phyloP scores from a whole-genome alignment of 1,139 yeast genomes.

The Sugiyamaella pinicola region DNA sequence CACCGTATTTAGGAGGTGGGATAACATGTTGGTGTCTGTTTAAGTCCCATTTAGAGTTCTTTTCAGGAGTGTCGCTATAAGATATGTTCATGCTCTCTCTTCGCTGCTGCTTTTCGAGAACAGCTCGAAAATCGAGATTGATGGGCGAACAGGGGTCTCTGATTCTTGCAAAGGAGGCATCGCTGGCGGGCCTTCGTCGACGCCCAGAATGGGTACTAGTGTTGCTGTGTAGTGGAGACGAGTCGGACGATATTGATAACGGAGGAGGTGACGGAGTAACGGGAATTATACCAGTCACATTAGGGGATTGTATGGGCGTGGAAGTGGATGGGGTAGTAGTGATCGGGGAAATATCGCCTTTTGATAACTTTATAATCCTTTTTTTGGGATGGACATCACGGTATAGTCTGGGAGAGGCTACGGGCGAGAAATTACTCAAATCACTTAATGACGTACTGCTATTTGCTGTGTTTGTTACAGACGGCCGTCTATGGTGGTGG shows the following conservation, averaged over 20 bases:
- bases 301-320: conserved; percentile 7
- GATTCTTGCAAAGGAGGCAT: conserved; percentile 3
- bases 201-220: background rate
- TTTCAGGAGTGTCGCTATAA: background rate
- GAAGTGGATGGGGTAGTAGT: conserved; percentile 1
- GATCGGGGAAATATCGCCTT: background rate
- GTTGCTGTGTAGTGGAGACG: conserved; percentile 1
- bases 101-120: conserved; percentile 14
- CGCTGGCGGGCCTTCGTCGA: background rate
- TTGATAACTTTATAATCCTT: conserved; percentile 20
- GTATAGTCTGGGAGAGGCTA: conserved; percentile 12
- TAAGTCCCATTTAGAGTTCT: conserved; percentile 10
- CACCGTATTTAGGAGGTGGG: conserved; percentile 3
- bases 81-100: background rate
- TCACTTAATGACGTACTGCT: conserved; percentile 8
- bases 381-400: conserved; percentile 21
- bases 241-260: conserved; percentile 9
- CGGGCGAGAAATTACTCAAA: conserved; percentile 2
- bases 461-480: background rate
- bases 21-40: background rate
- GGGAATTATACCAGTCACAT: conserved; percentile 4
- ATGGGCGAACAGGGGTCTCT: conserved; percentile 13
- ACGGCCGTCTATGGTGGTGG: background rate
- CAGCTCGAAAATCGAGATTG: conserved; percentile 17
- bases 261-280: conserved; percentile 14